Percentiles rank a stretch among this genome's conserved stretches.
Evolutionary conservation across 257 asterid species (phyloP).

Genomic region (Galeopsis tetrahit): DNA sequence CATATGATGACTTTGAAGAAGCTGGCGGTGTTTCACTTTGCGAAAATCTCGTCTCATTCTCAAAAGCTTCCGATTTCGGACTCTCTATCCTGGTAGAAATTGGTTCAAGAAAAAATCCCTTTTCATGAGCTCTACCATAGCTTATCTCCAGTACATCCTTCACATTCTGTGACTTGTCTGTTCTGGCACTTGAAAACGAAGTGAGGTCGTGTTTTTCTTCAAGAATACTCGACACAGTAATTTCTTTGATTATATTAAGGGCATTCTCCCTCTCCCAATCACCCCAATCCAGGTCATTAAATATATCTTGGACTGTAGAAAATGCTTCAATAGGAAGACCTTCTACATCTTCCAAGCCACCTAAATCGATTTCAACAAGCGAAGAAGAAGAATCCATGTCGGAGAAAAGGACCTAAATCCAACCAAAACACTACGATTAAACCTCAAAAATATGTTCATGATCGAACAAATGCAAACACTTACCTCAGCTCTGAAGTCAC

Average conservation of each 20-base stretch:
- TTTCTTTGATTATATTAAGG: slow-evolving; percentile 35
- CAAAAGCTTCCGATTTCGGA: slow-evolving; percentile 27
- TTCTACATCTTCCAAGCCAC: slow-evolving; percentile 42
- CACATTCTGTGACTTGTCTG: slow-evolving; percentile 35
- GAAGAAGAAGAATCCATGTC: slow-evolving; percentile 61
- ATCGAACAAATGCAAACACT: slow-evolving; percentile 20
- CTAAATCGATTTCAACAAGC: slow-evolving; percentile 35
- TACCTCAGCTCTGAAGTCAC: slow-evolving; percentile 76
- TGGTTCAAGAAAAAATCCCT: slow-evolving; percentile 20
- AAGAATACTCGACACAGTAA: slow-evolving; percentile 39
- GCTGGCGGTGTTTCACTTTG: slow-evolving; percentile 9
- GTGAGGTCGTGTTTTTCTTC: slow-evolving; percentile 41
- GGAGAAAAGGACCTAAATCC: slow-evolving; percentile 60
- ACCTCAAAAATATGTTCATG: slow-evolving; percentile 12
- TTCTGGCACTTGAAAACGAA: slow-evolving; percentile 28
- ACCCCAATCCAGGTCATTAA: slow-evolving; percentile 46
- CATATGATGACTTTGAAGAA: slow-evolving; percentile 25
- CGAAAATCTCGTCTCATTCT: slow-evolving; percentile 27
- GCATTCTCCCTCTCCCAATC: slow-evolving; percentile 43
- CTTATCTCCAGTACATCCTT: slow-evolving; percentile 25
- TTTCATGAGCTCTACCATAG: slow-evolving; percentile 14
- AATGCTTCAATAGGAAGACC: slow-evolving; percentile 57
- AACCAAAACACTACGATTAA: slow-evolving; percentile 28
- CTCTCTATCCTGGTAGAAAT: slow-evolving; percentile 30
- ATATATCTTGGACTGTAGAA: slow-evolving; percentile 46